A percentile compares a stretch with the other conserved stretches of the same genome.
phyloP scores from a whole-genome alignment of 2,329 filamentous ascomycete species.

The Exophiala dermatitidis region DNA sequence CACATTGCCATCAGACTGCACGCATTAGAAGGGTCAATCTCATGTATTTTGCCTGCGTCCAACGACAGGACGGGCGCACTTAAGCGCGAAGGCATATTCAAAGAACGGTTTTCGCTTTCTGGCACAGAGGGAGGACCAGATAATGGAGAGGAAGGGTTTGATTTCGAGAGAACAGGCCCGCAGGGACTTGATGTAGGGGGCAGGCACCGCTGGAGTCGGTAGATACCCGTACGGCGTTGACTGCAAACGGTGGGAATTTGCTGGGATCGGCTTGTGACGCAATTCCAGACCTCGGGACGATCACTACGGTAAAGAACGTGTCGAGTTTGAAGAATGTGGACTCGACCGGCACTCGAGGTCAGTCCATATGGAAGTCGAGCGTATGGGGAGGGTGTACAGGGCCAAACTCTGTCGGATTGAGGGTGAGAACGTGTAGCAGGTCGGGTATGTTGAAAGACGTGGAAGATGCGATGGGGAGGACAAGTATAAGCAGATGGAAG shows the following conservation, averaged over 20 bases:
- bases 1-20: slow-evolving; percentile 95
- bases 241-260: slow-evolving; percentile 12
- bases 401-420: slow-evolving; percentile 2
- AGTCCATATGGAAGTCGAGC: slow-evolving; percentile 1
- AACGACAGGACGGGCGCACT: slow-evolving; percentile 83
- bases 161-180: slow-evolving; percentile 2
- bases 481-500: slow-evolving; percentile 11
- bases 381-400: slow-evolving; percentile 1
- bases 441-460: slow-evolving; percentile 7
- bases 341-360: slow-evolving; percentile 1
- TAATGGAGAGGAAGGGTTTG: background rate
- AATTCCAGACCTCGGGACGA: slow-evolving; percentile 19
- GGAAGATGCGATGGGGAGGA: slow-evolving; percentile 17
- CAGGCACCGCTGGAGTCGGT: slow-evolving; percentile 1
- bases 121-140: background rate
- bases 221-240: background rate
- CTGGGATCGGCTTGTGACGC: slow-evolving; percentile 21
- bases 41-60: slow-evolving; percentile 84
- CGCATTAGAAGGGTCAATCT: slow-evolving; percentile 86
- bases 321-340: slow-evolving; percentile 1
- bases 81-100: slow-evolving; percentile 71
- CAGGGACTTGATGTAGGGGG: background rate
- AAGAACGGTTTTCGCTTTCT: background rate
- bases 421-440: slow-evolving; percentile 5
- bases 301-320: slow-evolving; percentile 8